These are phyloP conservation scores for Huntiella abstrusa DNA, from an alignment of 2,329 filamentous ascomycete genomes.

Conservation along the genomic window DNA sequence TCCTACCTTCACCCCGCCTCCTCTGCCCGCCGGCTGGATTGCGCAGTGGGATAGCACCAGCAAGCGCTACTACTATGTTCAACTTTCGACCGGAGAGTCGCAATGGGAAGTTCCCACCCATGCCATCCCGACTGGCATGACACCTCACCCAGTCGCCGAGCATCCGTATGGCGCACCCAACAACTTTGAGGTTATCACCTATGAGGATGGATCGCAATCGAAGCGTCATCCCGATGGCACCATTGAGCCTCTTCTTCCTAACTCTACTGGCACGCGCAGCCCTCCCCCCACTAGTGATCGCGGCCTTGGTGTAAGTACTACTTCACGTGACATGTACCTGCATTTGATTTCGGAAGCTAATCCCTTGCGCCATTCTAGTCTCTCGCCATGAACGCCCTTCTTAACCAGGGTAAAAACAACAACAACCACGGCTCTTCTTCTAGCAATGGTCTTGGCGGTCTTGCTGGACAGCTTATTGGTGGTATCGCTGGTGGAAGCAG, in stretches of 20 bases:
- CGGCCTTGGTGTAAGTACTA: slow-evolving; percentile 41
- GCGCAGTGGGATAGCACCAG: slow-evolving; percentile 48
- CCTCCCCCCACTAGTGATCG: slow-evolving; percentile 39
- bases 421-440: slow-evolving; percentile 18
- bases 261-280: slow-evolving; percentile 26
- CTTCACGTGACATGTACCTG: slow-evolving; percentile 4
- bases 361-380: slow-evolving; percentile 21
- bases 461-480: slow-evolving; percentile 30
- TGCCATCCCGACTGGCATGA: slow-evolving; percentile 41
- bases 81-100: slow-evolving; percentile 51
- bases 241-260: slow-evolving; percentile 37
- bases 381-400: slow-evolving; percentile 41
- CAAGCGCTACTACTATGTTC: slow-evolving; percentile 53
- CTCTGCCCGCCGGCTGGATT: slow-evolving; percentile 47
- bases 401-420: slow-evolving; percentile 28
- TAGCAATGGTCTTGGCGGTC: slow-evolving; percentile 24
- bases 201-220: slow-evolving; percentile 43
- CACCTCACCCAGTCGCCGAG: slow-evolving; percentile 33
- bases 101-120: slow-evolving; percentile 57
- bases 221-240: slow-evolving; percentile 40
- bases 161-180: slow-evolving; percentile 39
- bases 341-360: slow-evolving; percentile 12
- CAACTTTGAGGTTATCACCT: slow-evolving; percentile 37
- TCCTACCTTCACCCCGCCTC: slow-evolving; percentile 39
- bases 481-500: slow-evolving; percentile 18